Base-by-base conservation (phyloP, 1,139 yeast species). In the Geotrichum australiense region DNA sequence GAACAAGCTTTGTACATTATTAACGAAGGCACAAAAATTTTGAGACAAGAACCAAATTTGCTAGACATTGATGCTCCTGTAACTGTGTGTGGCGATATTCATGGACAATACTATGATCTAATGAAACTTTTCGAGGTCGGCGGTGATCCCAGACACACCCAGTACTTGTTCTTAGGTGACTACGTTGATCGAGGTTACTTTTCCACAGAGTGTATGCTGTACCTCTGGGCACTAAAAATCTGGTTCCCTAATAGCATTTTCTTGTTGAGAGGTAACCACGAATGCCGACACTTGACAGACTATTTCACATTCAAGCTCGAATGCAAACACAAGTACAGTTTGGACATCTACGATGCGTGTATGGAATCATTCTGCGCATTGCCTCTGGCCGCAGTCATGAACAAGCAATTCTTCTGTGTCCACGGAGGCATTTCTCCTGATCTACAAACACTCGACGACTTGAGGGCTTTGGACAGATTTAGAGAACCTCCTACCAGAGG, bases 371-470 rank as follows among this genome's bases (percentile, higher is more conserved):
- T 91, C 63, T 86, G 87, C 59, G 78, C 94, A 1, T 68, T 91
- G 48, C 97, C 98, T 1, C 70, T 91, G 52, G 96, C 95, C 1
- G 97, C 97, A 0, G 70, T 91, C 28, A 84, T 91, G 93, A 89
- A 89, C 65, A 80, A 80, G 50, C 97, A 91, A 62, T 89, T 91
- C 54, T 81, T 91, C 61, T 91, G 98, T 64, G 95, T 89, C 39
- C 98, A 89, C 61, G 98, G 97, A 42, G 97, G 97, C n/a, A 70
- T 89, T 18, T 84, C 95, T 11, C 96, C 96, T 2, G 94, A 86
- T 43, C 66, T 89, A 50, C 74, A 70, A 47, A 68, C 80, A 2
- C 69, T 86, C 39, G 80, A 79, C 42, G 96, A 89, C 58, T 65
- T 91, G 37, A 69, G 73, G 27, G 69, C 66, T 39, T 66, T 91